Evolutionary conservation across 176 grass and related monocot genomes (phyloP), one percentile per base, ranked within the genome.

Genomic region (Raddia guianensis): DNA sequence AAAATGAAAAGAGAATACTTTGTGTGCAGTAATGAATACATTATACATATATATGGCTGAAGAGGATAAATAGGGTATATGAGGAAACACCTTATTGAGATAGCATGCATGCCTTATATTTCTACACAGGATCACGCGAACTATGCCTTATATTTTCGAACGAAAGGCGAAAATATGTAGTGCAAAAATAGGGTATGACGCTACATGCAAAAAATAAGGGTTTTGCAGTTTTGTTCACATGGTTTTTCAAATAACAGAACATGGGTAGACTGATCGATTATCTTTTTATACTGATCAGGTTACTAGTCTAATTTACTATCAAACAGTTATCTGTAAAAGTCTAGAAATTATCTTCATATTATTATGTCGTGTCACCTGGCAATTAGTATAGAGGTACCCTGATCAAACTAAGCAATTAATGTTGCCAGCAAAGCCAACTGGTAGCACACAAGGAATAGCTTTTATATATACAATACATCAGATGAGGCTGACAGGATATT

Each of bases 281-380:
- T 8, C 49, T 43, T 72, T 82, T 9, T 42, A 14, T 56, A 56
- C 35, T 72, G 43, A 80, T 42, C 77, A 74, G 18, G 2, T 35
- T 12, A 15, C 27, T 45, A 5, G 14, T 63, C 33, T 18, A 71
- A 44, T 53, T 62, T 43, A 9, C 33, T 32, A 32, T 52, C 56
- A 34, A 77, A 35, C 7, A 75, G 37, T 10, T 12, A n/a, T 68
- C 15, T 67, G 20, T 59, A 48, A 82, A 82, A 46, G 14, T 50
- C 13, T 46, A 46, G 33, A 47, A 55, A 45, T 32, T 10, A 33
- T n/a, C 8, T 74, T 53, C 42, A 19, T 62, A 21, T 70, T 68
- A 68, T 42, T 74, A 13, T 74, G 8, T 10, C 11, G 42, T 47
- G 42, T 10, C 19, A 76, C 2, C 12, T 34, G 1, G 47, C 35